phyloP scores from a whole-genome alignment of 192 early-diverging fungal genomes.

The Globomyces pollinis-pini region DNA sequence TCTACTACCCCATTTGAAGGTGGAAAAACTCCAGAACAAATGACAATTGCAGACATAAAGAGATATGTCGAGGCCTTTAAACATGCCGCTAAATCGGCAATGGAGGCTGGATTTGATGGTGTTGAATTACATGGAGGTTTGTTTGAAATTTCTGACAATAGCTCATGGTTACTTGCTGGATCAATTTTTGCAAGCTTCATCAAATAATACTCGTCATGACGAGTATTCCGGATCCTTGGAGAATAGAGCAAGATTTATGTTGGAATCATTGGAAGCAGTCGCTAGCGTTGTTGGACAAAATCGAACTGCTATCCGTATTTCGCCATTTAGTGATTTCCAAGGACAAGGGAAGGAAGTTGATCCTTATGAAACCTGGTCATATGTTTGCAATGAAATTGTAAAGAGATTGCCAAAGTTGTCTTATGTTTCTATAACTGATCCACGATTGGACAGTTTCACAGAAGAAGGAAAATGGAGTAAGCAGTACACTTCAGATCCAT shows the following conservation, averaged over 20 bases:
- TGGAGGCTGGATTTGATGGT: conserved; percentile 77
- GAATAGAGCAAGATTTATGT: conserved; percentile 22
- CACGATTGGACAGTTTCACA: conserved; percentile 22
- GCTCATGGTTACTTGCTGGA: conserved; percentile 89
- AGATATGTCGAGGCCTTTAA: conserved; percentile 54
- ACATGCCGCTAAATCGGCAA: conserved; percentile 58
- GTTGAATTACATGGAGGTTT: conserved; percentile 60
- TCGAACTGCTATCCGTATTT: conserved; percentile 23
- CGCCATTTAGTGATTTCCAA: conserved; percentile 19
- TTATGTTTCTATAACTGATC: conserved; percentile 22
- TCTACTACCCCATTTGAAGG: conserved; percentile 16
- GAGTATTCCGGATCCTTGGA: conserved; percentile 72
- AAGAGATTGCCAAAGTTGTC: conserved; percentile 26
- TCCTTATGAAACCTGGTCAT: background rate
- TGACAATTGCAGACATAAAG: conserved; percentile 63
- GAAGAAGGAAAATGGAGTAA: conserved; percentile 4
- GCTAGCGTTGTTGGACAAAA: conserved; percentile 14
- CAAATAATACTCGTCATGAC: conserved; percentile 75
- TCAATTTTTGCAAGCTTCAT: conserved; percentile 72
- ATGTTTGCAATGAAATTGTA: conserved; percentile 19
- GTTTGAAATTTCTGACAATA: no score
- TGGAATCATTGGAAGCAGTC: conserved; percentile 22
- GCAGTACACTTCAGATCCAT: background rate
- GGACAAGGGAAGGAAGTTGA: background rate
- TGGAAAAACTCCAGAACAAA: conserved; percentile 37